A percentile compares a stretch with the other conserved stretches of the same genome.
Conservation (phyloP, 2,329 filamentous ascomycete species). For the Reticulascus tulasneorum region DNA sequence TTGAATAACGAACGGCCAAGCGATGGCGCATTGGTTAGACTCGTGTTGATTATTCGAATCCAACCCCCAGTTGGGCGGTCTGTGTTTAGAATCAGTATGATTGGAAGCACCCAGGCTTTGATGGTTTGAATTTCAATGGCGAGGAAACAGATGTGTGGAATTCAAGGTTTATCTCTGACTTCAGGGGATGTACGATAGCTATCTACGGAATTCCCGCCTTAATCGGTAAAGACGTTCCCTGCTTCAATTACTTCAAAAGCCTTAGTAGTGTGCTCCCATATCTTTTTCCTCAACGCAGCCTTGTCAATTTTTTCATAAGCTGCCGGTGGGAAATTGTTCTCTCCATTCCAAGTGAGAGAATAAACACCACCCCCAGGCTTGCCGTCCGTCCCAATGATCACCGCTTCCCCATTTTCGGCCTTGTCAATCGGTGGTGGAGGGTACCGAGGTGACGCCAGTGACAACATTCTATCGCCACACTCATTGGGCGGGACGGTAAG, state of each 20-base stretch:
- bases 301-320: not conserved
- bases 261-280: not conserved
- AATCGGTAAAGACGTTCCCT: not conserved
- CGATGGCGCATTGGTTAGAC: too few relatives aligned
- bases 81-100: too few relatives aligned
- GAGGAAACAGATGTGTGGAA: too few relatives aligned
- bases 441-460: not conserved
- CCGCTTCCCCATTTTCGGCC: not conserved
- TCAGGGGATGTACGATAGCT: too few relatives aligned
- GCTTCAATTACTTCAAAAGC: not conserved
- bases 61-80: too few relatives aligned
- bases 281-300: not conserved
- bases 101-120: too few relatives aligned
- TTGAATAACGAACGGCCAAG: too few relatives aligned
- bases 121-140: too few relatives aligned
- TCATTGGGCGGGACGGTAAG: not conserved
- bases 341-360: not conserved
- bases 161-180: too few relatives aligned
- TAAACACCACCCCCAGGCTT: not conserved
- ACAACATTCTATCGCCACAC: not conserved
- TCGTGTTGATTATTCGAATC: too few relatives aligned
- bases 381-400: not conserved
- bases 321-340: not conserved
- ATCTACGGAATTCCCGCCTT: too few relatives aligned
- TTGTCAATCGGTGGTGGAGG: not conserved